These are phyloP conservation scores for Polytrichum commune DNA, from an alignment of 225 moss, liverwort and hornwort genomes.

Conservation along the genomic window DNA sequence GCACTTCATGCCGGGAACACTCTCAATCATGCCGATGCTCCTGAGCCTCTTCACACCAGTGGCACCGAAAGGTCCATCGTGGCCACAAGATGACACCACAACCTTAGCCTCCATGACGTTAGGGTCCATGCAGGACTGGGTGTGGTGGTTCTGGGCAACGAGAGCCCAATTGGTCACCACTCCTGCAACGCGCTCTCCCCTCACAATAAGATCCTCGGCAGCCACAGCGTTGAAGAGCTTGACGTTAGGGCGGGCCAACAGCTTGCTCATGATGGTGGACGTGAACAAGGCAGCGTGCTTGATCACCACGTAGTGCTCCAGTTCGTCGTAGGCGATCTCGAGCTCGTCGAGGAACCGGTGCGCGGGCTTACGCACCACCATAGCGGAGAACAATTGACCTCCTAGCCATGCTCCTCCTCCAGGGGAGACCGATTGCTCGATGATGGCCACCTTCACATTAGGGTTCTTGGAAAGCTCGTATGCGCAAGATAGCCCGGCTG, in stretches of 20 bases:
- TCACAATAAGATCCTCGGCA: constrained; percentile 83
- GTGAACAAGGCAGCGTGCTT: constrained; percentile 97
- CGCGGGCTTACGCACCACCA: constrained; percentile 93
- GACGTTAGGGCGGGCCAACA: constrained; percentile 83
- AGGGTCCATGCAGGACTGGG: constrained; percentile 97
- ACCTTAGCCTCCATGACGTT: constrained; percentile 98
- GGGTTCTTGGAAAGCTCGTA: constrained; percentile 96
- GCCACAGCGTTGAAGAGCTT: constrained; percentile 95
- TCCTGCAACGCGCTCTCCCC: constrained; percentile 75
- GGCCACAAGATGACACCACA: constrained; percentile 92
- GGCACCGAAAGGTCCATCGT: constrained; percentile 93
- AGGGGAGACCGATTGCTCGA: constrained; percentile 90
- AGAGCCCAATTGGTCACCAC: constrained; percentile 97
- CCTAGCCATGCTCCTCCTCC: constrained; percentile 96
- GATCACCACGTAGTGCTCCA: constrained; percentile 91
- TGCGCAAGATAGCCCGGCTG: constrained; percentile 73
- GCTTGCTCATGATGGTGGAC: constrained; percentile 88
- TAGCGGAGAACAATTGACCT: constrained; percentile 89
- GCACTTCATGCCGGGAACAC: constrained; percentile 89
- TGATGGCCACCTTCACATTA: constrained; percentile 83
- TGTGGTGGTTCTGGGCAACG: constrained; percentile 84
- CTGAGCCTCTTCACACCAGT: constrained; percentile 92
- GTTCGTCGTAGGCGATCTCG: constrained; percentile 79
- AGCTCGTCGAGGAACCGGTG: constrained; percentile 94
- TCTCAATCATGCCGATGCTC: constrained; percentile 86